Percentiles rank a stretch among this genome's conserved stretches.
phyloP scores from a whole-genome alignment of 2,329 filamentous ascomycete species.

The Pseudopyrenochaeta lycopersici region DNA sequence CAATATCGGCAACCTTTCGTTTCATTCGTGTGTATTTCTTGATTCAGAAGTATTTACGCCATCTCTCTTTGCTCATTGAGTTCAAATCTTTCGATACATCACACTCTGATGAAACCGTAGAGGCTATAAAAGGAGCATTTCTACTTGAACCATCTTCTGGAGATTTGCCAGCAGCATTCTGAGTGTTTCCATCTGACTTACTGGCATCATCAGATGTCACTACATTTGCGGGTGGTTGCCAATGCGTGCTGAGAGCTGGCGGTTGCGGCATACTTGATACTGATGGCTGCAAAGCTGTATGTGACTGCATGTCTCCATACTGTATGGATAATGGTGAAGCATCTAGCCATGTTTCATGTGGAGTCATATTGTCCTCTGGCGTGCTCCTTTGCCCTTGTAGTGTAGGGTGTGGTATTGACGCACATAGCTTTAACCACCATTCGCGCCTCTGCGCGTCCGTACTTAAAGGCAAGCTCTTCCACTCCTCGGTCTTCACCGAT shows the following conservation, averaged over 20 bases:
- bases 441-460: conserved; percentile 16
- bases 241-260: no score
- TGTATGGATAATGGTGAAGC: conserved; percentile 6
- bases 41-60: conserved; percentile 25
- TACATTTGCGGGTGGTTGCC: no score
- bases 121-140: background rate
- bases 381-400: no score
- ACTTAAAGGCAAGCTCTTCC: conserved; percentile 23
- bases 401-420: no score
- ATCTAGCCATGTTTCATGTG: conserved; percentile 5
- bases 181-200: no score
- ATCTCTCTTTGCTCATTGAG: conserved; percentile 3
- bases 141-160: no score
- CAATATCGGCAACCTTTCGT: no score
- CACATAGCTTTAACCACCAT: conserved; percentile 23
- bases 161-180: no score
- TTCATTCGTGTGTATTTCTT: background rate
- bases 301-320: conserved; percentile 5
- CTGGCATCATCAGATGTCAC: no score
- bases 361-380: conserved; percentile 1
- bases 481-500: conserved; percentile 29
- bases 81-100: background rate
- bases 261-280: background rate
- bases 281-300: background rate
- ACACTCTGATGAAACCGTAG: no score